Percentiles rank a stretch among this genome's conserved stretches.
phyloP scores from a whole-genome alignment of 1,284 basidiomycete genomes.

The Peniophora sp. region DNA sequence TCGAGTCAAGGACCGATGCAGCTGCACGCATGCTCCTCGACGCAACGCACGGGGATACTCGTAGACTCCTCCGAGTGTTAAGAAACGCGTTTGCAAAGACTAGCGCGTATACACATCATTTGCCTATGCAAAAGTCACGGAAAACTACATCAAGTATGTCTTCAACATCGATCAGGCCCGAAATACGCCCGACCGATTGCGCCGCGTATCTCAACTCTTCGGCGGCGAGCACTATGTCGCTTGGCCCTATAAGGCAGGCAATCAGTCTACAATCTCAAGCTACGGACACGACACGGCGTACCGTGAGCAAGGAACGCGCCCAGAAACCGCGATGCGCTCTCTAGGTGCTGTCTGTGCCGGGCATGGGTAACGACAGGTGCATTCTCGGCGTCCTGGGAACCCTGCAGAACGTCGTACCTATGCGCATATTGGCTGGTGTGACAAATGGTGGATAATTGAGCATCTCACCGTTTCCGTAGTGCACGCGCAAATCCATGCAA shows the following conservation, averaged over 20 bases:
- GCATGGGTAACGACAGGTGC: constrained; percentile 70
- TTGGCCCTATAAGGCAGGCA: constrained; percentile 19
- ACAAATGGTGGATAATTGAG: constrained; percentile 10
- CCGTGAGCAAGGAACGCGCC: constrained; percentile 57
- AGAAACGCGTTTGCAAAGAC: no score
- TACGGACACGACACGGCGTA: constrained; percentile 18
- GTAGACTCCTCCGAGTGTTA: no score
- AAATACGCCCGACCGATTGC: constrained; percentile 71
- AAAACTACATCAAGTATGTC: constrained; percentile 80
- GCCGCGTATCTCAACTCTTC: constrained; percentile 84
- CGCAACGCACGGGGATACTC: no score
- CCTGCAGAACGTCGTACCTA: constrained; percentile 30
- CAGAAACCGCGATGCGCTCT: constrained; percentile 56
- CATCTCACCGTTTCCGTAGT: constrained; percentile 44
- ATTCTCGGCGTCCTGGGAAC: constrained; percentile 18
- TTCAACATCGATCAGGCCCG: constrained; percentile 67
- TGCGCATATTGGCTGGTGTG: background rate
- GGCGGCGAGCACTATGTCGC: constrained; percentile 71
- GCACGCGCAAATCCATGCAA: constrained; percentile 45
- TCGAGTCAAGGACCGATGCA: no score
- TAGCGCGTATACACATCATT: constrained; percentile 33
- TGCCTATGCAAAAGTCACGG: constrained; percentile 80
- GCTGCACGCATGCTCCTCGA: no score
- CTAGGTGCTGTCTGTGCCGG: constrained; percentile 71
- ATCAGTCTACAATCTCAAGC: background rate